Percentiles rank a stretch among this genome's conserved stretches.
Conservation (phyloP, 768 basidiomycete genomes). For the Fibroporia radiculosa region DNA sequence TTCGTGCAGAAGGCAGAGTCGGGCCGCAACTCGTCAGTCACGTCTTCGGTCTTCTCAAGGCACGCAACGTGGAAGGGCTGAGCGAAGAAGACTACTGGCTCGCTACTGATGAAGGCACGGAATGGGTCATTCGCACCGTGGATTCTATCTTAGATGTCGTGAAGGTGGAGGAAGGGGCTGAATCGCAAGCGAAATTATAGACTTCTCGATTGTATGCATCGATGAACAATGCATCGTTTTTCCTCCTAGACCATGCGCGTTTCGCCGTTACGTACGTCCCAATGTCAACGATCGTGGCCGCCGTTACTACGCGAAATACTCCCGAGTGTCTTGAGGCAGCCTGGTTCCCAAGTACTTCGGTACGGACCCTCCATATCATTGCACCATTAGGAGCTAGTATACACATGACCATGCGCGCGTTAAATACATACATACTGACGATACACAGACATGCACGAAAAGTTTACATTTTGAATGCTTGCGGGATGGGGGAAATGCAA, state of each 20-base stretch:
- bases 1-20: constrained; percentile 79
- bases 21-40: constrained; percentile 85
- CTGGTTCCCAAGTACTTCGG: not conserved
- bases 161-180: constrained; percentile 33
- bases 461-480: constrained; percentile 7
- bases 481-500: not conserved
- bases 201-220: not conserved
- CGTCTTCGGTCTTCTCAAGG: constrained; percentile 85
- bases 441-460: not conserved
- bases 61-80: constrained; percentile 50
- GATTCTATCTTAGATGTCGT: constrained; percentile 77
- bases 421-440: constrained; percentile 45
- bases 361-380: not conserved
- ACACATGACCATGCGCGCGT: constrained; percentile 52
- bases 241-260: not conserved
- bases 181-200: constrained; percentile 51
- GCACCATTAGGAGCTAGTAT: not conserved
- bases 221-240: not conserved
- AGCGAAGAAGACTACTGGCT: constrained; percentile 75
- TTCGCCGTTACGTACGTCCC: not conserved
- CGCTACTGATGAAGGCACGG: constrained; percentile 76
- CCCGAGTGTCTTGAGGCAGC: not conserved
- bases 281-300: not conserved
- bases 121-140: constrained; percentile 81
- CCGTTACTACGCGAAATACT: not conserved